Evolutionary conservation across 441 rosid species (phyloP), one percentile per base, ranked within the genome.

Genomic region (Arabidopsis hybrid): DNA sequence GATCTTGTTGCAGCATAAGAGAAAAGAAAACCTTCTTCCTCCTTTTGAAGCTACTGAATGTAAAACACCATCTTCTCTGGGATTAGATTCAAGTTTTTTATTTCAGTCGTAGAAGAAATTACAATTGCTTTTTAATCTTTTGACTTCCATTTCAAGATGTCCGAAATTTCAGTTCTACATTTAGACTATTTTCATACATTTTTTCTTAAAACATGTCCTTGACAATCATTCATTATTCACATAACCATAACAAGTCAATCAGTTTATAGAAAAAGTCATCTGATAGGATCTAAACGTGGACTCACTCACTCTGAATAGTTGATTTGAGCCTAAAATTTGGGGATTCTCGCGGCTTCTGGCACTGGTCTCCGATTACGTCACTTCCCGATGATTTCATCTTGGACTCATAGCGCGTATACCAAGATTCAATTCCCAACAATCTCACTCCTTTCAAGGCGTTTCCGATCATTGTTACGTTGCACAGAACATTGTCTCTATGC

Each of bases 1-100:
- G 99, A 95, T 81, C 95, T 95, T 8, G 91, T 93, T 55, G 89
- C 95, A 7, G 81, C 85, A 12, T 95, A 43, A 61, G 5, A 13
- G 40, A 79, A 88, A 2, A n/a, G 40, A 79, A 89, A 8, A n/a
- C 9, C 7, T 29, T 46, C 10, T 43, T 43, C 45, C 11, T 56
- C 32, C 21, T 45, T 53, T 61, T 36, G 12, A 60, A 21, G 16
- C 65, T 49, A 49, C 21, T 47, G 12, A 63, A 26, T 81, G 79
- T 81, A 78, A 74, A 62, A 36, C 21, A 21, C 26, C 26, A 21
- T 14, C 26, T 66, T 74, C 67, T 51, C 69, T 46, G 26, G 68
- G 51, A 29, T 21, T 21, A 21, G 26, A 21, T 21, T 21, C 26
- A 69, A 5, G 7, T 63, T 35, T 62, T 62, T 8, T 32, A n/a